Evolutionary conservation across 176 grass and related monocot genomes (phyloP).

Genomic region (Poa pratensis): DNA sequence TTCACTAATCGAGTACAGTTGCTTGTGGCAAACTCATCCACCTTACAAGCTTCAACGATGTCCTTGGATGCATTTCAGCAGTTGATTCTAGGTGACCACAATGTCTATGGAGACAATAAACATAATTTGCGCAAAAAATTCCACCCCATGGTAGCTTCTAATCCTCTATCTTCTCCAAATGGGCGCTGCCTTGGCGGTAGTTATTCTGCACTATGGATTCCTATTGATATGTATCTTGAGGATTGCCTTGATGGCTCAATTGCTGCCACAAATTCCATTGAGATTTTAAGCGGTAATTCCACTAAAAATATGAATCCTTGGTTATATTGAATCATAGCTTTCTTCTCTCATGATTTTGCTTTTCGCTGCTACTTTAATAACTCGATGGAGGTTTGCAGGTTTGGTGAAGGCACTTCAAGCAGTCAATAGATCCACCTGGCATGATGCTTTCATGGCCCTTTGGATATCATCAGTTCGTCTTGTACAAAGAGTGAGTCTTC

Average conservation of each 20-base stretch:
- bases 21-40: constrained; percentile 74
- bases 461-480: constrained; percentile 93
- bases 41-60: constrained; percentile 59
- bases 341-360: neutral
- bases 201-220: constrained; percentile 80
- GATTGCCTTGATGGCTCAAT: constrained; percentile 93
- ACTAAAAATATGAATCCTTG: constrained; percentile 30
- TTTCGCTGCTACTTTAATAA: constrained; percentile 18
- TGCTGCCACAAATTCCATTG: constrained; percentile 86
- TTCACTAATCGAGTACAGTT: constrained; percentile 67
- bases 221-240: constrained; percentile 95
- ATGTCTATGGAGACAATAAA: constrained; percentile 55
- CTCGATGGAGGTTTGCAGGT: constrained; percentile 54
- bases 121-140: constrained; percentile 51
- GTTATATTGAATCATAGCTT: constrained; percentile 2
- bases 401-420: constrained; percentile 93
- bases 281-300: constrained; percentile 85
- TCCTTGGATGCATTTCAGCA: constrained; percentile 64
- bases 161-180: constrained; percentile 57
- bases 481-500: constrained; percentile 82
- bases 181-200: constrained; percentile 59
- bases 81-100: constrained; percentile 51
- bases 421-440: constrained; percentile 84
- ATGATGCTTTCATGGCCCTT: constrained; percentile 93
- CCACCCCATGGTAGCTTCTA: constrained; percentile 50